phyloP scores from a whole-genome alignment of 805 yeast genomes.

The Torulaspora indica region DNA sequence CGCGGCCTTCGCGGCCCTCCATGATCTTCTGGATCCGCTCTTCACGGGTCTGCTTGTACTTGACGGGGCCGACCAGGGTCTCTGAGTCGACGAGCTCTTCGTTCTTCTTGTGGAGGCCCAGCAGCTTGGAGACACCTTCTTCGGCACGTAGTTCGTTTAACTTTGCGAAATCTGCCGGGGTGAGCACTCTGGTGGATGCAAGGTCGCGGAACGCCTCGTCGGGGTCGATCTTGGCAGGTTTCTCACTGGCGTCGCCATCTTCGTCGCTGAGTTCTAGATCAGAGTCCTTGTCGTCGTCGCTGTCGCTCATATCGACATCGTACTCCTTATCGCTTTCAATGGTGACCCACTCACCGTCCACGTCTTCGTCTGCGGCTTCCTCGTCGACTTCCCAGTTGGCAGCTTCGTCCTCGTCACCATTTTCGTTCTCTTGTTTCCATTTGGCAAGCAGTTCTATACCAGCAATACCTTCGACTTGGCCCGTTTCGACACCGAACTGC shows the following conservation, averaged over 20 bases:
- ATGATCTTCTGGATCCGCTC: slow-evolving; percentile 81
- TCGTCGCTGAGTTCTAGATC: slow-evolving; percentile 43
- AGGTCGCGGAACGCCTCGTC: slow-evolving; percentile 47
- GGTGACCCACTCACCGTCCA: slow-evolving; percentile 90
- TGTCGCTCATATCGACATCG: slow-evolving; percentile 48
- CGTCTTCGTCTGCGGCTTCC: slow-evolving; percentile 36
- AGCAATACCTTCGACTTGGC: slow-evolving; percentile 66
- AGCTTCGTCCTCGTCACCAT: slow-evolving; percentile 58
- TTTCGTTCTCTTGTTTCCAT: slow-evolving; percentile 57
- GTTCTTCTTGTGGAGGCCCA: slow-evolving; percentile 52
- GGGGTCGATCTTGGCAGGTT: slow-evolving; percentile 31
- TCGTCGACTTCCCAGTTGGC: slow-evolving; percentile 54
- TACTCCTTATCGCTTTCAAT: slow-evolving; percentile 79
- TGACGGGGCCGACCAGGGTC: slow-evolving; percentile 65
- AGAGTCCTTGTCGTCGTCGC: slow-evolving; percentile 47
- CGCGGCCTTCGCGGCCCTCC: slow-evolving; percentile 93
- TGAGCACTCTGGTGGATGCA: slow-evolving; percentile 71
- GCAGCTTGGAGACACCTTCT: slow-evolving; percentile 77
- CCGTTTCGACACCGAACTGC: slow-evolving; percentile 70
- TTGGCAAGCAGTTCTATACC: slow-evolving; percentile 86
- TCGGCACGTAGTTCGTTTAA: slow-evolving; percentile 78
- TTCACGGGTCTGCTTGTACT: slow-evolving; percentile 79
- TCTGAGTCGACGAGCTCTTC: slow-evolving; percentile 86
- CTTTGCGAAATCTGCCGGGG: slow-evolving; percentile 98
- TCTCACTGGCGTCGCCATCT: slow-evolving; percentile 15